Percentiles rank a stretch among this genome's conserved stretches.
Conservation (phyloP, 169 alveolate species). For the Eimeria tenella region DNA sequence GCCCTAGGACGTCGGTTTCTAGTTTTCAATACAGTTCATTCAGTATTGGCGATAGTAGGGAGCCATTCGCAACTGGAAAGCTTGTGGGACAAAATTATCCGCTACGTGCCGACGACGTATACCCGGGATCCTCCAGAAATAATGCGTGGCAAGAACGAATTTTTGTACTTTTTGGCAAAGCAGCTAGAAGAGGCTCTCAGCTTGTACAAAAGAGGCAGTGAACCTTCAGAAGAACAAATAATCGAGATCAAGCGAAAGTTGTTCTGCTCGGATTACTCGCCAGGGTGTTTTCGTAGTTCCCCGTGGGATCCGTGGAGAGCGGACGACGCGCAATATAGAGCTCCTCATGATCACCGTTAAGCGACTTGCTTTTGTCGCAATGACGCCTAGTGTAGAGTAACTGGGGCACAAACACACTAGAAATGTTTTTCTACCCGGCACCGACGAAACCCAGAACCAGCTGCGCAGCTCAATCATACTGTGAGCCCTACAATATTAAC, state of each 20-base stretch:
- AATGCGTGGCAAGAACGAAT: not conserved
- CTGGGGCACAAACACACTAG: too few species aligned
- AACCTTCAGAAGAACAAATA: not conserved
- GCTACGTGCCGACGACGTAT: not conserved
- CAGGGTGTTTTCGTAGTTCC: not conserved
- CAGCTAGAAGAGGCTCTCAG: constrained; percentile 4
- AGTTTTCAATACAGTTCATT: constrained; percentile 3
- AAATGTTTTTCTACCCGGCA: too few species aligned
- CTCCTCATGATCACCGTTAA: not conserved
- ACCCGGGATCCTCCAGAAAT: not conserved
- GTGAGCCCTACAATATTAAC: too few species aligned
- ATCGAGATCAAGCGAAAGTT: constrained; percentile 5
- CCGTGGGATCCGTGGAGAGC: not conserved
- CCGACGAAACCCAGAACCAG: too few species aligned
- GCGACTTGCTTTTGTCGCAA: too few species aligned
- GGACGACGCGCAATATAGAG: not conserved
- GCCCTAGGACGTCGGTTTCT: constrained; percentile 50
- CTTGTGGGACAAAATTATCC: not conserved
- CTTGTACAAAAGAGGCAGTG: not conserved
- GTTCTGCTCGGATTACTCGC: not conserved
- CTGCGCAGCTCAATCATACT: too few species aligned
- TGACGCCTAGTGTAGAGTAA: too few species aligned
- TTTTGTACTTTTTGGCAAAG: not conserved
- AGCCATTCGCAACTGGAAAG: not conserved
- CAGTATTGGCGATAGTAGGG: not conserved